A percentile compares a stretch with the other conserved stretches of the same genome.
Conservation (phyloP, 2,329 filamentous ascomycete species). For the Ophiognomonia clavigignenti-juglandacearum region DNA sequence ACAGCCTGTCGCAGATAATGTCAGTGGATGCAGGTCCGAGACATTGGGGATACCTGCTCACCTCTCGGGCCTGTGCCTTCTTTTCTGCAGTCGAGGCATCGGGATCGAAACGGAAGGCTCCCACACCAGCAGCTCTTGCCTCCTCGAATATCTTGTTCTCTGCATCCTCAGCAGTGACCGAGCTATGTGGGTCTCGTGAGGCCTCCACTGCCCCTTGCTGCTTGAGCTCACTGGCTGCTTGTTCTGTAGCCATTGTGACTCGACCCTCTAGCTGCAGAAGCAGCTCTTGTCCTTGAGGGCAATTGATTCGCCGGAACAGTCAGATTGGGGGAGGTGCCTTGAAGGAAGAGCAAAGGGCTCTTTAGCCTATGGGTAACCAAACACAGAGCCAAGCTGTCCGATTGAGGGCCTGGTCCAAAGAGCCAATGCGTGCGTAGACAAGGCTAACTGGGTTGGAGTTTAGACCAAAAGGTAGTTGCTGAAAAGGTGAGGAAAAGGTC, state of each 20-base stretch:
- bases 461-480: constrained; percentile 2
- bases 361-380: too few species aligned
- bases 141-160: constrained; percentile 71
- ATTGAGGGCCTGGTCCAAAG: too few species aligned
- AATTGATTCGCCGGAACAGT: constrained; percentile 6
- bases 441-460: too few species aligned
- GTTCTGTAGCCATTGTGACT: constrained; percentile 26
- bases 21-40: neutral
- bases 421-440: too few species aligned
- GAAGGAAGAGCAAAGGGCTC: neutral
- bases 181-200: constrained; percentile 64
- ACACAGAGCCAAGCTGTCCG: too few species aligned
- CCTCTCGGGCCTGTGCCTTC: constrained; percentile 69
- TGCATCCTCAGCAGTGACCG: constrained; percentile 64
- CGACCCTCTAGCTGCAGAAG: constrained; percentile 9
- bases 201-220: constrained; percentile 75
- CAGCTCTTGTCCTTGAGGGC: constrained; percentile 2
- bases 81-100: constrained; percentile 81
- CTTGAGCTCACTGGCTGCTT: constrained; percentile 61
- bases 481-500: neutral
- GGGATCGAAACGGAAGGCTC: constrained; percentile 83
- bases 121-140: constrained; percentile 70
- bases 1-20: constrained; percentile 42
- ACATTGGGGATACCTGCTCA: constrained; percentile 40
- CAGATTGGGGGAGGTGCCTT: neutral